Conservation (phyloP, 495 filamentous ascomycete species). For the Podospora sp. region DNA sequence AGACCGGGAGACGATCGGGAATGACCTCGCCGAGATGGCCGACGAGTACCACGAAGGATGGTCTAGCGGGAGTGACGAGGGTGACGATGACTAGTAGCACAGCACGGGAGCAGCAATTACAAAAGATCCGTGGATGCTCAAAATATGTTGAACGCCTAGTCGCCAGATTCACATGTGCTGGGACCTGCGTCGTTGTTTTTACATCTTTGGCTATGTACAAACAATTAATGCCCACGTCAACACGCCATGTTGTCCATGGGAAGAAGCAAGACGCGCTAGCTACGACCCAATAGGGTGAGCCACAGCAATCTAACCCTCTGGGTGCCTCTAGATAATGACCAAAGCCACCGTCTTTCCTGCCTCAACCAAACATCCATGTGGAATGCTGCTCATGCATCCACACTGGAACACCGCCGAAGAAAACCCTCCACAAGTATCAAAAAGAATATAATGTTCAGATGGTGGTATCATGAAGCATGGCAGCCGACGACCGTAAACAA, state of each 20-base stretch:
- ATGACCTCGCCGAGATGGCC: slow-evolving; percentile 81
- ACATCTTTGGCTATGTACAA: neutral
- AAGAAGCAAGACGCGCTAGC: neutral
- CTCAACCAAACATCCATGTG: neutral
- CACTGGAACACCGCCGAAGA: neutral
- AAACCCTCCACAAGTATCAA: neutral
- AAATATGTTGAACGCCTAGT: neutral
- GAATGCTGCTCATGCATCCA: neutral
- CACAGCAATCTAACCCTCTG: neutral
- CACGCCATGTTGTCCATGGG: neutral
- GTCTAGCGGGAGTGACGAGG: slow-evolving; percentile 80
- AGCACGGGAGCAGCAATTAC: neutral
- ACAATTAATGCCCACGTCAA: neutral
- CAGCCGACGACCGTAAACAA: slow-evolving; percentile 10
- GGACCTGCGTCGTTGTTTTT: neutral
- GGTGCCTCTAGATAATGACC: neutral
- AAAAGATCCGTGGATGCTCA: neutral
- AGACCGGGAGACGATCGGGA: slow-evolving; percentile 78
- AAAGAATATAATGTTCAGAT: slow-evolving; percentile 10
- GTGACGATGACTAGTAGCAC: slow-evolving; percentile 62
- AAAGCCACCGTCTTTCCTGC: neutral
- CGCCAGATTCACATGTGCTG: neutral
- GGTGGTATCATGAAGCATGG: slow-evolving; percentile 12
- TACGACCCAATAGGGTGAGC: neutral
- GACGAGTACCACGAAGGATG: slow-evolving; percentile 91